phyloP scores from a whole-genome alignment of 2,329 filamentous ascomycete genomes.

The Zymoseptoria pseudotritici region DNA sequence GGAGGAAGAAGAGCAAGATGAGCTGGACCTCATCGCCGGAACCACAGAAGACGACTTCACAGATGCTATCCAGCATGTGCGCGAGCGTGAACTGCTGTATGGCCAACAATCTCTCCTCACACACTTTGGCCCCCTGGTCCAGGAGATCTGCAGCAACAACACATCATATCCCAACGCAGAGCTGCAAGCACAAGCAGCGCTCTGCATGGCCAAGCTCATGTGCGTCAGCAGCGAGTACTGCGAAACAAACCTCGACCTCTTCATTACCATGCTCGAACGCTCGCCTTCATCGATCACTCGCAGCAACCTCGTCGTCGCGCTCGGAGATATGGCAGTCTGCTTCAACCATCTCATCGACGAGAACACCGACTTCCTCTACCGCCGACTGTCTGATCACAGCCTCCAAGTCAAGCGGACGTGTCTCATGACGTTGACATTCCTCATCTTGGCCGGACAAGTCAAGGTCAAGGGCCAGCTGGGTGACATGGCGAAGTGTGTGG shows the following conservation, averaged over 20 bases:
- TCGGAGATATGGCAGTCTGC: conserved; percentile 98
- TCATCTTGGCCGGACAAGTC: conserved; percentile 94
- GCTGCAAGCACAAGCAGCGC: conserved; percentile 83
- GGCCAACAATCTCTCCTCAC: conserved; percentile 77
- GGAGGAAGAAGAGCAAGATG: conserved; percentile 63
- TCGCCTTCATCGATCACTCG: conserved; percentile 87
- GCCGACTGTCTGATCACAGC: conserved; percentile 81
- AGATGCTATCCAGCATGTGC: conserved; percentile 76
- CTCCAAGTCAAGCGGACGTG: conserved; percentile 92
- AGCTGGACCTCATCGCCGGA: conserved; percentile 91
- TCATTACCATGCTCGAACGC: conserved; percentile 96
- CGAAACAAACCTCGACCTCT: conserved; percentile 80
- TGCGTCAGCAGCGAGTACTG: conserved; percentile 96
- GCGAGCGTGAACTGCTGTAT: conserved; percentile 76
- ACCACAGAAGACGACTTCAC: conserved; percentile 93
- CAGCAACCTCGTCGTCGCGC: conserved; percentile 91
- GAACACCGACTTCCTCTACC: conserved; percentile 96
- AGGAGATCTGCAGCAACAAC: conserved; percentile 91
- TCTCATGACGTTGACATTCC: conserved; percentile 94
- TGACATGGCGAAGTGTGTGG: conserved; percentile 98
- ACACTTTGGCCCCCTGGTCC: conserved; percentile 82
- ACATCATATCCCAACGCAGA: conserved; percentile 84
- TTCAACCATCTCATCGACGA: conserved; percentile 99
- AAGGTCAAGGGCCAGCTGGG: conserved; percentile 98
- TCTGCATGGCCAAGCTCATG: conserved; percentile 97